Base-by-base conservation (phyloP, 164 flowering plant genomes). In the Pachysandra terminalis region DNA sequence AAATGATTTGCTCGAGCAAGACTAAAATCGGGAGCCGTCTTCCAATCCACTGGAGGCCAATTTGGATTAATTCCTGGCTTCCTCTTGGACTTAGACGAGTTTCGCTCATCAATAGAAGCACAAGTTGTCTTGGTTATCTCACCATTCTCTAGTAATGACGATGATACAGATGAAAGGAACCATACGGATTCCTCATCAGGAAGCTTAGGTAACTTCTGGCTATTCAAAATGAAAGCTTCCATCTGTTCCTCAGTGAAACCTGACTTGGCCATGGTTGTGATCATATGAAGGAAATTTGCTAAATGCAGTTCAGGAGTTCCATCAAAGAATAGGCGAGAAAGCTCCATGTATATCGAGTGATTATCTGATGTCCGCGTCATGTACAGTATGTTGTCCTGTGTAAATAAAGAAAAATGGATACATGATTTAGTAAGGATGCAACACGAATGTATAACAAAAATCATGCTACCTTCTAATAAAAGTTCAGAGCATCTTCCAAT, bases 231-330 rank as follows among this genome's bases (percentile, higher is more conserved):
- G 74, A 93, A 92, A 56, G 70, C 79, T 58, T 96, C 98, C 0
- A 59, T 84, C 66, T 90, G 95, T 66, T 86, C 95, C 73, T 82
- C 84, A 13, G 81, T 75, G 68, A 88, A 84, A 66, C 97, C 96
- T 25, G 91, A 83, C 76, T 96, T 87, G 24, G 76, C 90, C 98
- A 89, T 93, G 41, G 96, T 89, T 63, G 86, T 82, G 65, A 96
- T 77, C 96, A 90, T 85, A 78, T 88, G 93, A 71, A 96, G 98
- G 78, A 93, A 96, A 84, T 96, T 96, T 59, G 99, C 98, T 66
- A 96, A 71, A 63, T 86, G 90, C 48, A 92, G 65, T 16, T 93
- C 85, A 19, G 88, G 79, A 70, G 65, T 65, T 56, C 91, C 95
- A 68, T 77, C 54, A 67, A 84, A 85, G 51, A 90, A 84, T 56